Percentiles rank a stretch among this genome's conserved stretches.
Conservation (phyloP, 202 grass and related monocot genomes). For the Panicum hallii region DNA sequence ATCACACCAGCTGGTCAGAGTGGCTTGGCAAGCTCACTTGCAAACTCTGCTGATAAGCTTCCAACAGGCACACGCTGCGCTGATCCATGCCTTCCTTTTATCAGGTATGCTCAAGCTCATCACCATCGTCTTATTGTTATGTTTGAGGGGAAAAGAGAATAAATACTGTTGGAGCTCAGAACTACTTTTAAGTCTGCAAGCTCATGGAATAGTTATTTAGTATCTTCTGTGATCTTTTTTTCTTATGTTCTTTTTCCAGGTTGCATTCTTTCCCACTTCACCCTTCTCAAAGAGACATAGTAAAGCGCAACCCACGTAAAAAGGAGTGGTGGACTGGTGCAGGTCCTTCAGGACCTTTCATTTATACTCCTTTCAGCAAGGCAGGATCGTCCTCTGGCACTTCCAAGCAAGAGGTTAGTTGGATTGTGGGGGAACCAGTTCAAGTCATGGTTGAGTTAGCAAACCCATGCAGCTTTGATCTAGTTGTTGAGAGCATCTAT, state of each 20-base stretch:
- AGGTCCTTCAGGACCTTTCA: conserved; percentile 94
- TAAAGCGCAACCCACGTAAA: conserved; percentile 89
- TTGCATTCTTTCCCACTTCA: conserved; percentile 96
- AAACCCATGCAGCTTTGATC: conserved; percentile 97
- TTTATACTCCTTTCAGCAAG: conserved; percentile 98
- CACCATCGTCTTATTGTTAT: conserved; percentile 26
- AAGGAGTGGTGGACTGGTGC: conserved; percentile 98
- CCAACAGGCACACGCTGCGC: conserved; percentile 93
- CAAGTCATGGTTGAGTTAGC: conserved; percentile 98
- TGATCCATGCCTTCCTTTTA: conserved; percentile 97
- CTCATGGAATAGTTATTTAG: conserved; percentile 17
- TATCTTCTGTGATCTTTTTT: conserved; percentile 29
- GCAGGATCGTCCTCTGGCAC: conserved; percentile 52
- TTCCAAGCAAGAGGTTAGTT: conserved; percentile 79
- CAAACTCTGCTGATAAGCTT: conserved; percentile 89
- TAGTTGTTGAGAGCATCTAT: conserved; percentile 95
- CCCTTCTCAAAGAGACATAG: conserved; percentile 91
- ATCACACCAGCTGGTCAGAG: conserved; percentile 96
- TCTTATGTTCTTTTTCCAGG: conserved; percentile 47
- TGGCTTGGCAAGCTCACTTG: conserved; percentile 92
- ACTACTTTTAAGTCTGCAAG: background rate
- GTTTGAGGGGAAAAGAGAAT: conserved; percentile 7
- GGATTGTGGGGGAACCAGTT: conserved; percentile 96
- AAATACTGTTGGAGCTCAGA: background rate
- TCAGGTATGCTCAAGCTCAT: conserved; percentile 61